These are phyloP conservation scores for Phaeosphaeriaceae sp. DNA, from an alignment of 2,329 filamentous ascomycete genomes.

Conservation along the genomic window DNA sequence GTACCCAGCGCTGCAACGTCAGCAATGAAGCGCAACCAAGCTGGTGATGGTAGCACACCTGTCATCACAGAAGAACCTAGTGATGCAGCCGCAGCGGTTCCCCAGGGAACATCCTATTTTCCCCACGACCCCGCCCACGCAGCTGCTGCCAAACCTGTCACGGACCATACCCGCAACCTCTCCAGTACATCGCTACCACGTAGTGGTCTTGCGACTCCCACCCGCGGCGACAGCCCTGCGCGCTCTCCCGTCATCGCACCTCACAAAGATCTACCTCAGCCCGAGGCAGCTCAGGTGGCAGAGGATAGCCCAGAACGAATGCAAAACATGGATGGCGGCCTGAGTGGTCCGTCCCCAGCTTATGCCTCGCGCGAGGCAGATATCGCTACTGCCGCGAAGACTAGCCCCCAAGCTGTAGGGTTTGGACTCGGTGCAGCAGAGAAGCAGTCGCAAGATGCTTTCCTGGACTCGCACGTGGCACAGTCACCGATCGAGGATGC, in stretches of 20 bases:
- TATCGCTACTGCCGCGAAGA: slow-evolving; percentile 40
- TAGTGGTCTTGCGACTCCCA: slow-evolving; percentile 66
- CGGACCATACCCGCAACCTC: slow-evolving; percentile 50
- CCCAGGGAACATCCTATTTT: slow-evolving; percentile 42
- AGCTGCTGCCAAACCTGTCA: slow-evolving; percentile 46
- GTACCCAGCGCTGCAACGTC: slow-evolving; percentile 57
- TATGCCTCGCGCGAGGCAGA: slow-evolving; percentile 48
- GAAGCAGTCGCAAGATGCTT: slow-evolving; percentile 44
- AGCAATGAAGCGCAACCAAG: slow-evolving; percentile 50
- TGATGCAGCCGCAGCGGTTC: slow-evolving; percentile 44
- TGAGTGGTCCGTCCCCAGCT: slow-evolving; percentile 29
- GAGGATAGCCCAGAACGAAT: slow-evolving; percentile 46
- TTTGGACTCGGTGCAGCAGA: slow-evolving; percentile 37
- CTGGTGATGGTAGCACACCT: slow-evolving; percentile 55
- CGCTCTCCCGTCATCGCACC: slow-evolving; percentile 63
- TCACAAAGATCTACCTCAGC: slow-evolving; percentile 53
- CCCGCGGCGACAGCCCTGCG: slow-evolving; percentile 67
- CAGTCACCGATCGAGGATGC: slow-evolving; percentile 39
- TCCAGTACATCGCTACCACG: slow-evolving; percentile 52
- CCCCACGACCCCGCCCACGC: slow-evolving; percentile 37
- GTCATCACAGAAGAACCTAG: slow-evolving; percentile 64
- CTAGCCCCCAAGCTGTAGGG: slow-evolving; percentile 26
- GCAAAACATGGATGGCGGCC: slow-evolving; percentile 33
- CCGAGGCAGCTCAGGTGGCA: slow-evolving; percentile 57
- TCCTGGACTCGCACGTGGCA: slow-evolving; percentile 44